A percentile compares a stretch with the other conserved stretches of the same genome.
Conservation (phyloP, 106 monocot species). For the Hemerocallis citrina region DNA sequence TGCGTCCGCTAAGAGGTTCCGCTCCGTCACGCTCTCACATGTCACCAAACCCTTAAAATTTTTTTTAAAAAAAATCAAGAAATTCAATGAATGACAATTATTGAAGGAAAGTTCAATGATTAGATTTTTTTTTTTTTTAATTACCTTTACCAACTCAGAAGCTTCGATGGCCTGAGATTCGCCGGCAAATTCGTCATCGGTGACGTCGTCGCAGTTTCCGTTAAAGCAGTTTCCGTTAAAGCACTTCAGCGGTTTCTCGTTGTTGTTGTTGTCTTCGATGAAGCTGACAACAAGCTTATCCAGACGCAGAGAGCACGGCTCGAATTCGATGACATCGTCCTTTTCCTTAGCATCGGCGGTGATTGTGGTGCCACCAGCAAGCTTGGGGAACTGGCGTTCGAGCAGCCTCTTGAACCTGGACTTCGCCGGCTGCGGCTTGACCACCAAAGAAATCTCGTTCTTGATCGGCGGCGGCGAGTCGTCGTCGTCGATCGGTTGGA, state of each 20-base stretch:
- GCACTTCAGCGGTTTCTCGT: conserved; percentile 29
- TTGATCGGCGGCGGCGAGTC: conserved; percentile 4
- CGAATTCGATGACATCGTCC: conserved; percentile 23
- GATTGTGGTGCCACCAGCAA: too few relatives aligned
- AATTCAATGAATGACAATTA: neutral
- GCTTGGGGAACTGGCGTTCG: conserved; percentile 41
- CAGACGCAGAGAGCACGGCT: conserved; percentile 47
- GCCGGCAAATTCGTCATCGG: conserved; percentile 42
- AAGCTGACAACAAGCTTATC: conserved; percentile 67
- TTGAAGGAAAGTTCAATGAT: neutral
- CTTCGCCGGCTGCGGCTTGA: conserved; percentile 14
- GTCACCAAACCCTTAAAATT: conserved; percentile 36
- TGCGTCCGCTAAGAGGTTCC: conserved; percentile 63
- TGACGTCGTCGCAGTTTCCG: conserved; percentile 44
- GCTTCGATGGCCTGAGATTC: conserved; percentile 19
- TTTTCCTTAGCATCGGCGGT: conserved; percentile 2
- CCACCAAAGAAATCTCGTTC: neutral
- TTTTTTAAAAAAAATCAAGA: neutral
- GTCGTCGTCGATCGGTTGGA: conserved; percentile 41
- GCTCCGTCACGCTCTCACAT: conserved; percentile 47
- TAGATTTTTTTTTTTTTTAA: neutral
- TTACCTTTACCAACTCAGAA: conserved; percentile 54
- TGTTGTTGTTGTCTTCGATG: conserved; percentile 45
- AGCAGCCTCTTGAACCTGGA: conserved; percentile 55
- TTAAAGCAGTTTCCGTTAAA: conserved; percentile 65